Evolutionary conservation across 345 rosid genomes (phyloP).

Genomic region (Syzygium jambos): DNA sequence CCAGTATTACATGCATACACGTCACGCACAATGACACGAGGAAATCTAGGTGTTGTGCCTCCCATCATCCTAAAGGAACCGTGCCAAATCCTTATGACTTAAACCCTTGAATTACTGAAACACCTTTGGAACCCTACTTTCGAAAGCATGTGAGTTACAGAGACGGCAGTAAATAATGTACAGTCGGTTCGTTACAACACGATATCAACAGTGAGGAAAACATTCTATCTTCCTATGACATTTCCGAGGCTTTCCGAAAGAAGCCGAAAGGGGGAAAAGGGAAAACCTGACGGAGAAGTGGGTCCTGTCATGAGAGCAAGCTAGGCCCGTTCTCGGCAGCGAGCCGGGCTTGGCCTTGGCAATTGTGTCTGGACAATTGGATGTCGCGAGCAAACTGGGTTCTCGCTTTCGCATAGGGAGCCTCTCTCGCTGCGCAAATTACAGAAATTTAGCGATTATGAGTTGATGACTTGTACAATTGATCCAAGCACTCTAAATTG

Average conservation of each 20-base stretch:
- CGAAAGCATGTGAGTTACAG: background rate
- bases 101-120: background rate
- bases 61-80: background rate
- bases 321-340: conserved; percentile 47
- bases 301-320: conserved; percentile 22
- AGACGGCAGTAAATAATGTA: background rate
- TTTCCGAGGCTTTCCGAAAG: background rate
- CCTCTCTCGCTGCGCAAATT: conserved; percentile 65
- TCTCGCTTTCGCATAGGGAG: conserved; percentile 92
- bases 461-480: background rate
- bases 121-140: background rate
- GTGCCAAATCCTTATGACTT: background rate
- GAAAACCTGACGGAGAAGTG: background rate
- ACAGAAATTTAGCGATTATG: background rate
- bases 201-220: background rate
- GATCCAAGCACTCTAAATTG: background rate
- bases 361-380: conserved; percentile 69
- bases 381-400: conserved; percentile 72
- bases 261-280: background rate
- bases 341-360: conserved; percentile 56
- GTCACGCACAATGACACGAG: background rate
- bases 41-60: background rate
- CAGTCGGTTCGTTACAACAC: background rate
- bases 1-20: background rate
- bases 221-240: background rate